Base-by-base conservation (phyloP, 352 stramenopile genomes). In the Globisporangium spiculum region DNA sequence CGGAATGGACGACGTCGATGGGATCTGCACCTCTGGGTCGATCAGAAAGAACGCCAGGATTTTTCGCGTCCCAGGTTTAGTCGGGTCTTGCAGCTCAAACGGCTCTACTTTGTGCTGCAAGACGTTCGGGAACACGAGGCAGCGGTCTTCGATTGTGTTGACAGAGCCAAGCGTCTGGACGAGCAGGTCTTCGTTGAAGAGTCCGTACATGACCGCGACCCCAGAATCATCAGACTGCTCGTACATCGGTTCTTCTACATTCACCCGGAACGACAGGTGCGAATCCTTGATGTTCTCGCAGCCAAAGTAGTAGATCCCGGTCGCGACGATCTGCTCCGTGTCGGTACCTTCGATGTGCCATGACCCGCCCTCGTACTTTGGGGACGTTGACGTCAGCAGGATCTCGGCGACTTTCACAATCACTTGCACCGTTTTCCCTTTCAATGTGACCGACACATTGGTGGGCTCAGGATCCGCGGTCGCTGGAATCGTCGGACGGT, bases 401-500 rank as follows among this genome's bases (percentile, higher is more conserved):
- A 87, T 87, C 63, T 80, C 75, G 3, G 79, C 77, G 16, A 87
- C 70, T 61, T 86, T 86, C 44, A 87, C 77, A 24, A 89, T 83
- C 41, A 74, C 72, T 61, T 87, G 79, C 4, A 78, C 8, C 0
- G 46, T 79, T 14, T 69, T 76, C 2, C 68, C 65, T 24, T 68
- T 53, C 2, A 82, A 34, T 16, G 69, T 69, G 18, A 75, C 65
- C 0, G 62, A n/a, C 1, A 26, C 22, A 0, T 7, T 44, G 22
- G 27, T 6, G 14, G 30, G 24, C 69, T 54, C 8, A 20, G 61
- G 3, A 0, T 57, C 30, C 0, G 71, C 27, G 0, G 38, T 18
- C 7, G 65, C 34, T 5, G 75, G 75, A 10, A 80, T 63, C 16
- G 24, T 57, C 0, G 62, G 67, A 9, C 70, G 70, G 0, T 18